Base-by-base conservation (phyloP, 768 basidiomycete genomes). In the Suillus cothurnatus region DNA sequence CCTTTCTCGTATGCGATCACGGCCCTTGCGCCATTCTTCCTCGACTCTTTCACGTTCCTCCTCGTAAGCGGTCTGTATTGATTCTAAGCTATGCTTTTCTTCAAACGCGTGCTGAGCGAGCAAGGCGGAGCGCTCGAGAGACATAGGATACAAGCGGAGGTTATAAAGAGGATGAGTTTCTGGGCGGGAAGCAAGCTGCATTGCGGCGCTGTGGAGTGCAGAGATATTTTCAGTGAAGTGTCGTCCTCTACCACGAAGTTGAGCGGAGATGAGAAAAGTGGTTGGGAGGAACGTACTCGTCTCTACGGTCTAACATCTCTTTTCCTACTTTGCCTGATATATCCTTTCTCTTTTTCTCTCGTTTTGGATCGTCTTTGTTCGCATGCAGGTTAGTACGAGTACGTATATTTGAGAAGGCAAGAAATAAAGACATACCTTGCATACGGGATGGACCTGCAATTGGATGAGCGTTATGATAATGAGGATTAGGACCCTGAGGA, bases 41-140 rank as follows among this genome's bases (percentile, higher is more conserved):
- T 94, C 93, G 6, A 94, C 91, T 56, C 86, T 80, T 69, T 88
- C 87, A 45, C 88, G 83, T 72, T 95, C 93, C 69, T 94, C 92
- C 23, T 90, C 86, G 66, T 90, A 93, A 9, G 91, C 88, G 15
- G 82, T 85, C 71, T 89, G 85, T 23, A 88, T 86, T 68, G 85
- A 84, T 1, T 90, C 88, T 23, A 88, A 76, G n/a, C 85, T 81
- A 68, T 89, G 85, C 69, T 85, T 84, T 77, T 93, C 91, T 71
- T 92, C 89, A 39, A 83, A 79, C 45, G 84, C 84, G 15, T 88
- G 77, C 72, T 91, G 87, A 0, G 88, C 82, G 39, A 93, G 85
- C 49, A 88, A 72, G 4, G 93, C 90, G 2, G 91, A 88, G 60
- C 93, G 91, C 73, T 93, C 91, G 45, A 94, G 75, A 1, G 92